Percentiles rank a stretch among this genome's conserved stretches.
Conservation (phyloP, 345 rosid genomes). For the Gossypium herbaceum region DNA sequence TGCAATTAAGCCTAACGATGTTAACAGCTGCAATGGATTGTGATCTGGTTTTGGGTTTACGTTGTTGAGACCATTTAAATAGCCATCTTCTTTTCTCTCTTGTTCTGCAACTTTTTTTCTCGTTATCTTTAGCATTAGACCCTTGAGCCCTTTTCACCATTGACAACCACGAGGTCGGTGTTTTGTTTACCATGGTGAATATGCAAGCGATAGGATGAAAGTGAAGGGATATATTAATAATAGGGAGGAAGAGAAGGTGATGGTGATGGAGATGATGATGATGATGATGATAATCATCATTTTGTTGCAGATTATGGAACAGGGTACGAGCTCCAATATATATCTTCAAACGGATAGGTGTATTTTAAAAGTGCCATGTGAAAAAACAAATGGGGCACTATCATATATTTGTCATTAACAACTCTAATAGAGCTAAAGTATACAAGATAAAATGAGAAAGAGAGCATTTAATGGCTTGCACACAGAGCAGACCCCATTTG, state of each 20-base stretch:
- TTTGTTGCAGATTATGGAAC: not conserved
- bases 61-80: constrained; percentile 43
- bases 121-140: constrained; percentile 64
- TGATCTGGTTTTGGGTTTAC: constrained; percentile 25
- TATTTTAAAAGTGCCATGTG: constrained; percentile 8
- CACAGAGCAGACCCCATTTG: no score
- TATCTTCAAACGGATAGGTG: constrained; percentile 10
- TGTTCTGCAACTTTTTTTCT: constrained; percentile 41
- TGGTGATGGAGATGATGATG: not conserved
- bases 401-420: no score
- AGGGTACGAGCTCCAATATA: constrained; percentile 14
- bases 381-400: not conserved
- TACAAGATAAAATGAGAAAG: constrained; percentile 5
- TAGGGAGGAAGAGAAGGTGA: not conserved
- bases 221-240: not conserved
- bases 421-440: not conserved
- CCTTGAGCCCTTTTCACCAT: constrained; percentile 73
- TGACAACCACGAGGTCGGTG: constrained; percentile 67
- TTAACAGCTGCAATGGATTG: constrained; percentile 34
- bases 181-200: constrained; percentile 61
- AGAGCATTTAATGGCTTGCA: not conserved
- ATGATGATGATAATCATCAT: not conserved
- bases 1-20: constrained; percentile 48
- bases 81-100: constrained; percentile 76
- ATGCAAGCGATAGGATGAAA: not conserved